Percentiles rank a stretch among this genome's conserved stretches.
Conservation (phyloP, 345 rosid species). For the Raphanus raphanistrum region DNA sequence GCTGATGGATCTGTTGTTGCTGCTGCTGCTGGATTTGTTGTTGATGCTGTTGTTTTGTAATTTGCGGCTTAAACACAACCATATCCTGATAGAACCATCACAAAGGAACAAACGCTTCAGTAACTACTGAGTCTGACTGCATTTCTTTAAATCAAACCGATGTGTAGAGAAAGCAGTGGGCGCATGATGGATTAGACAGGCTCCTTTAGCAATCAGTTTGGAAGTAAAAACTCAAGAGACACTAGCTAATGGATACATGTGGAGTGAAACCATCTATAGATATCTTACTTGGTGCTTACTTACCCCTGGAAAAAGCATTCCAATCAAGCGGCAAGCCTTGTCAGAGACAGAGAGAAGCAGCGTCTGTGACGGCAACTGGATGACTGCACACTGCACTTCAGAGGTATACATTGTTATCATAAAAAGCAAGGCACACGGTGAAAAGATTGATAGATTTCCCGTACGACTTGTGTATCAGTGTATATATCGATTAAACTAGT, state of each 20-base stretch:
- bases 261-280: neutral
- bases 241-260: constrained; percentile 8
- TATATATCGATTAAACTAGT: neutral
- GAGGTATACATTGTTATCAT: constrained; percentile 10
- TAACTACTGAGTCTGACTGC: neutral
- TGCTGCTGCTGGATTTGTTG: constrained; percentile 38
- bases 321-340: constrained; percentile 92
- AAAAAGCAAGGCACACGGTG: constrained; percentile 3
- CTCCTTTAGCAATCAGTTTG: neutral
- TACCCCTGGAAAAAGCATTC: constrained; percentile 99
- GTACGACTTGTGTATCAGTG: neutral
- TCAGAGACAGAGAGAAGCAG: constrained; percentile 87
- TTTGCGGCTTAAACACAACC: constrained; percentile 94
- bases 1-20: constrained; percentile 34
- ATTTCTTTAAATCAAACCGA: constrained; percentile 1
- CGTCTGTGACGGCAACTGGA: constrained; percentile 92
- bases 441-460: neutral
- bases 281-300: constrained; percentile 36
- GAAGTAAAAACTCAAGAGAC: neutral
- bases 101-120: constrained; percentile 10
- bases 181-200: neutral
- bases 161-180: neutral
- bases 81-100: constrained; percentile 60
- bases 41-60: constrained; percentile 49
- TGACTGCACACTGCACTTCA: constrained; percentile 81